Evolutionary conservation across 768 basidiomycete species (phyloP), one percentile per base, ranked within the genome.

Genomic region (Leccinum subgranulosum): DNA sequence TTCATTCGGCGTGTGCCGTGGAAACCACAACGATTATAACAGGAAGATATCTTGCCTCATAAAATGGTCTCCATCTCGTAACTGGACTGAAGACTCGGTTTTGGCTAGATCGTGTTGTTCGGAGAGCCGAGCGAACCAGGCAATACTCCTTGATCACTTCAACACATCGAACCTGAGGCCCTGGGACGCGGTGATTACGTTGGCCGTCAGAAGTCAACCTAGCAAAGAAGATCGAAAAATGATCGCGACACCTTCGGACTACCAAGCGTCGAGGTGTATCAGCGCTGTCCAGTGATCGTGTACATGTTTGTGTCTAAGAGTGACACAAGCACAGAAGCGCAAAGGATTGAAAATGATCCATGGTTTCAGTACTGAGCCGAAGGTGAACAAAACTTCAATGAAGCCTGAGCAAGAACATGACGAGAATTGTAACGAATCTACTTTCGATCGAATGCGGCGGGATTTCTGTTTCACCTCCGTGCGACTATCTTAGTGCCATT

Each of bases 231-330:
- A 7, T 12, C 25, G 43, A 55, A 41, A 52, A 46, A 15, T 45
- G 56, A 65, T 67, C 51, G 63, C 65, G 62, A 62, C 41, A 27
- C 55, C 55, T 59, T 58, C 62, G 68, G 67, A 34, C 57, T 41
- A 51, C 34, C 41, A 33, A 41, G 49, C 41, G 47, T 33, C 56
- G 15, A 21, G 23, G 52, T 53, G 57, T 45, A 28, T 33, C 19
- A 28, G 25, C 49, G 47, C 58, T 31, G n/a, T 51, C 34, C 3
- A 49, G 23, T 11, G 34, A 33, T 31, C 53, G 10, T 43, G 2
- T 17, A 28, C 23, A 34, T 27, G 31, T 25, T 41, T 49, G 46
- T 41, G 15, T 43, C 52, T 43, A 46, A 50, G 39, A 41, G 43
- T 48, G 34, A 23, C 36, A 34, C 41, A 2, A 55, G 48, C 39